These are phyloP conservation scores for Astrocystis sublimbata DNA, from an alignment of 495 filamentous ascomycete species.

Conservation along the genomic window DNA sequence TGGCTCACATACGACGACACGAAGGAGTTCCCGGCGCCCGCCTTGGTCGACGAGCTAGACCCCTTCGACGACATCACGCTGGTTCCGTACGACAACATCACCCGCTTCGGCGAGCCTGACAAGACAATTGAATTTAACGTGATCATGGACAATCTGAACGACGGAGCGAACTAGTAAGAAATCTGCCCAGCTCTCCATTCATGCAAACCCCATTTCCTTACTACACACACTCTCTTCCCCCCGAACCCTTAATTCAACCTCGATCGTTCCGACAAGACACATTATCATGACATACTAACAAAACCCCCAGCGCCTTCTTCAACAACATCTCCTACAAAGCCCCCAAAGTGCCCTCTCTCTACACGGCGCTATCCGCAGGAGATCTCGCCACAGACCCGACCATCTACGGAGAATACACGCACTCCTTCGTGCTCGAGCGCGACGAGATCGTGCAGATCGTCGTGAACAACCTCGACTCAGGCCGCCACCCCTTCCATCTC, in stretches of 20 bases:
- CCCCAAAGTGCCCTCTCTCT: conserved; percentile 80
- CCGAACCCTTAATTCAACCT: not conserved
- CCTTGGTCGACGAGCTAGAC: conserved; percentile 57
- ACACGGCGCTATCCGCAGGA: conserved; percentile 68
- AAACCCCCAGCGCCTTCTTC: conserved; percentile 66
- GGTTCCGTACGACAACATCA: conserved; percentile 63
- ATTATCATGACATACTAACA: not conserved
- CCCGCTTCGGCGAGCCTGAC: conserved; percentile 58
- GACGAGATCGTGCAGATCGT: conserved; percentile 74
- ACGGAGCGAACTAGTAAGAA: conserved; percentile 74
- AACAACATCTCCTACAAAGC: conserved; percentile 73
- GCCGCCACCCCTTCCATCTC: conserved; percentile 82
- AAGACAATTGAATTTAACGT: conserved; percentile 63
- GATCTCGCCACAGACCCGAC: conserved; percentile 58
- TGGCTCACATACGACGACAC: conserved; percentile 73
- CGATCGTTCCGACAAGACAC: not conserved
- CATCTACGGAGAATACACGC: conserved; percentile 74
- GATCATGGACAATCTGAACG: conserved; percentile 67
- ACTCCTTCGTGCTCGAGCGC: conserved; percentile 67
- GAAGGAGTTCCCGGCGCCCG: conserved; percentile 58
- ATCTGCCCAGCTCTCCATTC: too few species aligned
- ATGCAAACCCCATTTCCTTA: not conserved
- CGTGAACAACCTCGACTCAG: conserved; percentile 74
- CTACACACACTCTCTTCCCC: not conserved
- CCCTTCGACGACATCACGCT: conserved; percentile 74